Conservation (phyloP, 2,329 filamentous ascomycete genomes). For the Immersiporthe knoxdaviesiana region DNA sequence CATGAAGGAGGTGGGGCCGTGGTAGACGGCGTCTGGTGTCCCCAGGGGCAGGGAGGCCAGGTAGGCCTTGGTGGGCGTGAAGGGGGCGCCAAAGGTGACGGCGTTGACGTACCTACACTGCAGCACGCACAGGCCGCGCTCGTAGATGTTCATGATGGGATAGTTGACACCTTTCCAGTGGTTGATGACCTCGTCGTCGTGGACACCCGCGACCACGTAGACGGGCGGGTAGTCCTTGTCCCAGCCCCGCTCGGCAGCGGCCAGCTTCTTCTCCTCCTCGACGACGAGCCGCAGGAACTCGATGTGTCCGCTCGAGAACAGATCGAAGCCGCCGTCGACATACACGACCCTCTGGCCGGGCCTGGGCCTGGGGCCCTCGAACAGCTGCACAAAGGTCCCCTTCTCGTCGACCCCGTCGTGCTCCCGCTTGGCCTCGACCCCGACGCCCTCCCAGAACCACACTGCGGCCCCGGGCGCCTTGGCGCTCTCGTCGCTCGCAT, state of each 20-base stretch:
- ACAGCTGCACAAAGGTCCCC: conserved; percentile 68
- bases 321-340: conserved; percentile 93
- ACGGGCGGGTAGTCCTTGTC: conserved; percentile 78
- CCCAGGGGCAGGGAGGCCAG: conserved; percentile 75
- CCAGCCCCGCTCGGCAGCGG: conserved; percentile 70
- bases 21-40: conserved; percentile 81
- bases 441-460: conserved; percentile 74
- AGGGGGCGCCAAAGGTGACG: conserved; percentile 88
- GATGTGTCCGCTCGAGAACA: conserved; percentile 96
- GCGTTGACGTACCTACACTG: conserved; percentile 94
- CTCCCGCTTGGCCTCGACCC: conserved; percentile 48
- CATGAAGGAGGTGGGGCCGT: conserved; percentile 94
- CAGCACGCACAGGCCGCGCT: conserved; percentile 90
- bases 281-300: conserved; percentile 85
- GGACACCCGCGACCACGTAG: conserved; percentile 90
- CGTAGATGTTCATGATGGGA: conserved; percentile 99
- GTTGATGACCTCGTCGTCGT: conserved; percentile 95
- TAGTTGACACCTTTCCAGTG: conserved; percentile 97
- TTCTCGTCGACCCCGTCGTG: conserved; percentile 58
- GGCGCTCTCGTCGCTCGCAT: conserved; percentile 85
- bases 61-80: conserved; percentile 79
- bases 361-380: conserved; percentile 70
- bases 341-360: conserved; percentile 87
- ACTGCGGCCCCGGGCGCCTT: conserved; percentile 79
- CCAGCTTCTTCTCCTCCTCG: conserved; percentile 71